Percentiles rank a stretch among this genome's conserved stretches.
These are phyloP conservation scores for Penicillium flavigenum DNA, from an alignment of 495 filamentous ascomycete genomes.

Conservation along the genomic window DNA sequence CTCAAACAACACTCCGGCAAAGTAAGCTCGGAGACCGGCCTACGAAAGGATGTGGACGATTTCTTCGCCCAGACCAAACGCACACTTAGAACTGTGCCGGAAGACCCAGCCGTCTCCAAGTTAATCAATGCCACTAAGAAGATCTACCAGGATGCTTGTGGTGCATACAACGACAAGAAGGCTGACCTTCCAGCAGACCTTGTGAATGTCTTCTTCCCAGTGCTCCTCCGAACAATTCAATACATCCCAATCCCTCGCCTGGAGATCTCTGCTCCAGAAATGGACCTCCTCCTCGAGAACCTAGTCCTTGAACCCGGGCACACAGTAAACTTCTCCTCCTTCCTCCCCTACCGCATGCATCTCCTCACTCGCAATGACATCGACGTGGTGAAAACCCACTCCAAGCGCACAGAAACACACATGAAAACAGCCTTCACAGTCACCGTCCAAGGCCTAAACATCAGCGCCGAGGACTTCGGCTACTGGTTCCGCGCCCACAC, in stretches of 20 bases:
- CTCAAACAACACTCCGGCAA: slow-evolving; percentile 66
- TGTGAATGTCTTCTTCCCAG: slow-evolving; percentile 75
- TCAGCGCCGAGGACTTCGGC: slow-evolving; percentile 81
- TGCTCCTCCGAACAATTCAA: slow-evolving; percentile 72
- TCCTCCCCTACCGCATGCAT: slow-evolving; percentile 81
- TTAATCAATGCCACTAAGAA: slow-evolving; percentile 61
- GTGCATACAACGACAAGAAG: slow-evolving; percentile 56
- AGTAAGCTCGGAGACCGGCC: slow-evolving; percentile 59
- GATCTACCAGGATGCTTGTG: slow-evolving; percentile 66
- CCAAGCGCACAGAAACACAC: slow-evolving; percentile 62
- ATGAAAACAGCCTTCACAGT: slow-evolving; percentile 70
- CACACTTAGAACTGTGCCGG: slow-evolving; percentile 63
- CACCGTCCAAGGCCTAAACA: slow-evolving; percentile 73
- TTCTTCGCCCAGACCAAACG: slow-evolving; percentile 66
- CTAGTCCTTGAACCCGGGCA: slow-evolving; percentile 84
- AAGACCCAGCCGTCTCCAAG: slow-evolving; percentile 68
- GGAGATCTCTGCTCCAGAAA: slow-evolving; percentile 75
- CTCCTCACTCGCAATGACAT: slow-evolving; percentile 83
- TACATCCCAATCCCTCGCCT: slow-evolving; percentile 86
- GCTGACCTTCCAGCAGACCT: slow-evolving; percentile 70
- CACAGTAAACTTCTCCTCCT: slow-evolving; percentile 82
- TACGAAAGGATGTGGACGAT: slow-evolving; percentile 71
- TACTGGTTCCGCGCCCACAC: slow-evolving; percentile 72
- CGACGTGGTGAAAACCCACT: slow-evolving; percentile 76
- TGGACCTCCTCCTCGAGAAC: slow-evolving; percentile 87